Conservation (phyloP, 345 rosid genomes). For the Salix udensis region DNA sequence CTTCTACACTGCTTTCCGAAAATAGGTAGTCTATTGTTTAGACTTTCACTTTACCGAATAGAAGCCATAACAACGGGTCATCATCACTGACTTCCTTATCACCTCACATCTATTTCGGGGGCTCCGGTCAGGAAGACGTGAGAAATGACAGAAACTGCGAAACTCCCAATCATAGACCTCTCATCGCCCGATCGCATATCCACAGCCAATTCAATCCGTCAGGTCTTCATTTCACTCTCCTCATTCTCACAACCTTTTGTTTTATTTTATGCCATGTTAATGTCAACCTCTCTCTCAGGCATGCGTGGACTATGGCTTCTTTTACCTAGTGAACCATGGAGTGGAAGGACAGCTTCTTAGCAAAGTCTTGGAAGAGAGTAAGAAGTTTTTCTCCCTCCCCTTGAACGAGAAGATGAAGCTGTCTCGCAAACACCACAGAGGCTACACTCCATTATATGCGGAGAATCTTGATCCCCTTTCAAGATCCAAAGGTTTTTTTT, state of each 20-base stretch:
- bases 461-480: constrained; percentile 45
- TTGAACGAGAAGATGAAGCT: constrained; percentile 53
- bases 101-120: too few species aligned
- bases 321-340: constrained; percentile 81
- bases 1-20: too few species aligned
- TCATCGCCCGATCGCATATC: constrained; percentile 11
- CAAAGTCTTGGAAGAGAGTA: constrained; percentile 47
- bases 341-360: constrained; percentile 49
- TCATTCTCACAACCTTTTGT: too few species aligned
- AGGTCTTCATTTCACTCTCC: constrained; percentile 8
- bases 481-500: constrained; percentile 34
- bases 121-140: background rate
- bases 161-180: constrained; percentile 27
- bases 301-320: constrained; percentile 72
- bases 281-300: constrained; percentile 42
- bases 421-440: constrained; percentile 42
- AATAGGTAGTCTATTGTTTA: too few species aligned
- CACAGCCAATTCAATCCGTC: constrained; percentile 22
- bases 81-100: too few species aligned
- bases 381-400: constrained; percentile 65
- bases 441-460: constrained; percentile 56
- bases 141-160: constrained; percentile 5
- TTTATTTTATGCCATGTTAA: background rate
- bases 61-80: too few species aligned
- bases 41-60: too few species aligned